A percentile compares a stretch with the other conserved stretches of the same genome.
Evolutionary conservation across 129 eudicot species (phyloP).

Genomic region (Flaveria trinervia): DNA sequence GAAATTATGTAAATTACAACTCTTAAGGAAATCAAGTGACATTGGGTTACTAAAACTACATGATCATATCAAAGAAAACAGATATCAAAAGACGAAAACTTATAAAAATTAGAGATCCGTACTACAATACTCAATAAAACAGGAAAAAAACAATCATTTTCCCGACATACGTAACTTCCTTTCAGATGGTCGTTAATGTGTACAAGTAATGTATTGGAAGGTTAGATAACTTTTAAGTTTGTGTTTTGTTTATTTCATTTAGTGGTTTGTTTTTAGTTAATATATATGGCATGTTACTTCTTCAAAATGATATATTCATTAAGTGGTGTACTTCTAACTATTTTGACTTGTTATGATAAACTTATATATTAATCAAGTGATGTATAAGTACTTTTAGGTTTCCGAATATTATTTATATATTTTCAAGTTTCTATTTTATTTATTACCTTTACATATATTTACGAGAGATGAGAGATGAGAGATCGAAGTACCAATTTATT

Average conservation of each 20-base stretch:
- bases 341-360: background rate
- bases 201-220: background rate
- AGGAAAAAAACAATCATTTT: background rate
- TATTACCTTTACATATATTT: no score
- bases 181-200: background rate
- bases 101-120: background rate
- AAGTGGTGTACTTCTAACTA: background rate
- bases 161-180: background rate
- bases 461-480: no score
- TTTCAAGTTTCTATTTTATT: background rate
- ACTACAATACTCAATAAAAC: background rate
- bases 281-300: no score
- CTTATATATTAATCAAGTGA: no score
- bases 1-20: no score
- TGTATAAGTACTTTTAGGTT: background rate
- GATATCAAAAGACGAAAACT: background rate
- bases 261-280: background rate
- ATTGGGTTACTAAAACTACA: no score
- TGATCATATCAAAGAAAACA: background rate
- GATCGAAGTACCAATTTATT: no score
- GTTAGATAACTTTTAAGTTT: background rate
- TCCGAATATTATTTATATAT: background rate
- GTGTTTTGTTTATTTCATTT: background rate
- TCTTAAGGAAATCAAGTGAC: no score
- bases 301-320: no score